These are phyloP conservation scores for Ottelia alismoides DNA, from an alignment of 106 monocot genomes.

Conservation along the genomic window DNA sequence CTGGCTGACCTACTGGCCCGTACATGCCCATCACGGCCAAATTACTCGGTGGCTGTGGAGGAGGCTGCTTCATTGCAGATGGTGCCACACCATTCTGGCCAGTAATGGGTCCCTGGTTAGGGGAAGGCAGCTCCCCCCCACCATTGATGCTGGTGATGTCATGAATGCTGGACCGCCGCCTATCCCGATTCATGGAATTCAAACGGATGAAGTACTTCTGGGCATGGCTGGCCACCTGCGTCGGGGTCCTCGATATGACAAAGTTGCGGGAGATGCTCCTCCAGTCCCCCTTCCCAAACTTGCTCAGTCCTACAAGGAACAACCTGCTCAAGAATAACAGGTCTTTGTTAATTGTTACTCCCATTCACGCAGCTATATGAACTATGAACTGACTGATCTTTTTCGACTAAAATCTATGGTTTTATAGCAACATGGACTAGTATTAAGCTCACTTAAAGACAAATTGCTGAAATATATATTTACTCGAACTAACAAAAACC, in stretches of 20 bases:
- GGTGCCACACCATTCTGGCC: constrained; percentile 23
- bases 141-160: constrained; percentile 65
- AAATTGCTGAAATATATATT: no score
- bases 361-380: no score
- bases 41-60: no score
- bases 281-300: constrained; percentile 95
- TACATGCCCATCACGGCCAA: constrained; percentile 31
- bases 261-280: constrained; percentile 93
- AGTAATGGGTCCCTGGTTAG: constrained; percentile 39
- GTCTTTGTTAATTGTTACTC: no score
- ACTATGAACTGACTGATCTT: no score
- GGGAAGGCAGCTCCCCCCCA: constrained; percentile 35
- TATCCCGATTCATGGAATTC: constrained; percentile 81
- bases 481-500: no score
- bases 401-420: background rate
- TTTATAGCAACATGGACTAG: background rate
- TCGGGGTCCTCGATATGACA: constrained; percentile 77
- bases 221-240: constrained; percentile 91
- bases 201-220: constrained; percentile 93
- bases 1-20: constrained; percentile 44
- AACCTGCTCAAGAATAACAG: constrained; percentile 21
- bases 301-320: constrained; percentile 78
- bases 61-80: constrained; percentile 25
- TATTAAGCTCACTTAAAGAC: no score
- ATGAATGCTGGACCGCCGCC: constrained; percentile 80